Percentiles rank a stretch among this genome's conserved stretches.
Conservation (phyloP, 2,329 filamentous ascomycete genomes). For the Thermothelomyces thermophilus region DNA sequence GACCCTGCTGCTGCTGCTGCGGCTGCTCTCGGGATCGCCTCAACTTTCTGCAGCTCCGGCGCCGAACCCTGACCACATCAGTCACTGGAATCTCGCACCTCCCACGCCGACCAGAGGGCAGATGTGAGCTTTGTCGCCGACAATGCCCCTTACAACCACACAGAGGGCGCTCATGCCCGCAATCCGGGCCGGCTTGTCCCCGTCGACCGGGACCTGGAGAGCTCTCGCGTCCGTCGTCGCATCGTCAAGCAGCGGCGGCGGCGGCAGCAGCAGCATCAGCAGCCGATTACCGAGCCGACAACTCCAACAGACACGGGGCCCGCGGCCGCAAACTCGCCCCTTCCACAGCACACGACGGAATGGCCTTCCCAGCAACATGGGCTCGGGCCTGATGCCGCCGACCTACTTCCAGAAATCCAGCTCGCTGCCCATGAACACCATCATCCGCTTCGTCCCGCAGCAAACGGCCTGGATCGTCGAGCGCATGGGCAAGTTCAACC, state of each 20-base stretch:
- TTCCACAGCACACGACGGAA: conserved; percentile 24
- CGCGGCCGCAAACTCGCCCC: conserved; percentile 4
- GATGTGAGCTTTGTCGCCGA: conserved; percentile 8
- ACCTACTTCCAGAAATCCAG: conserved; percentile 70
- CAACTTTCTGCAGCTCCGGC: neutral
- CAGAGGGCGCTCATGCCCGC: conserved; percentile 24
- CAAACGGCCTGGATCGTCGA: conserved; percentile 99
- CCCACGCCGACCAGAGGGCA: neutral
- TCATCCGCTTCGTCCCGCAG: conserved; percentile 96
- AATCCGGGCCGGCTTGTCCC: conserved; percentile 16
- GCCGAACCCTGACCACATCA: neutral
- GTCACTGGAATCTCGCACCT: neutral
- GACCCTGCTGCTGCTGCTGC: neutral
- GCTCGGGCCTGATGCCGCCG: conserved; percentile 41
- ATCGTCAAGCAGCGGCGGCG: neutral
- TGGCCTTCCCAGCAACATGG: conserved; percentile 22
- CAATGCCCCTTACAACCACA: conserved; percentile 26
- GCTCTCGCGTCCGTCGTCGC: neutral
- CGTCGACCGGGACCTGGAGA: conserved; percentile 1
- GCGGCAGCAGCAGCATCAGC: neutral
- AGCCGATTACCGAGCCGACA: neutral
- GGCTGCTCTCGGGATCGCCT: neutral
- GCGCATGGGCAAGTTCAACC: conserved; percentile 96
- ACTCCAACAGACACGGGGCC: neutral
- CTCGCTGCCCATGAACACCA: conserved; percentile 80